phyloP scores from a whole-genome alignment of 2,329 filamentous ascomycete genomes.

The Sporothrix luriei region DNA sequence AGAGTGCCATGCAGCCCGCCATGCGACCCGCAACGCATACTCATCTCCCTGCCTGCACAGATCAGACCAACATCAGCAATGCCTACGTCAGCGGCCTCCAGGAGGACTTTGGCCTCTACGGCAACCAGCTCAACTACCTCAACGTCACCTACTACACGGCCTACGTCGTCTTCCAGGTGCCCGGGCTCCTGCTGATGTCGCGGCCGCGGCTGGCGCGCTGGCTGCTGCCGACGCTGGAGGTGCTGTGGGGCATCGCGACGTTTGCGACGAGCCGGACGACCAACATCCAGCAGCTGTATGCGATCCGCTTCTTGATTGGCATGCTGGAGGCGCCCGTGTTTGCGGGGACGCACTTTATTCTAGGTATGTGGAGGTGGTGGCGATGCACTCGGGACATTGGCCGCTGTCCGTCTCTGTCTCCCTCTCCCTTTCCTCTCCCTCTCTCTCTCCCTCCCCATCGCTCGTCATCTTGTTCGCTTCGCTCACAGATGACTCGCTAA shows the following conservation, averaged over 20 bases:
- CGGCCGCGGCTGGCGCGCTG: slow-evolving; percentile 42
- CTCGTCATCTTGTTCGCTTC: slow-evolving; percentile 12
- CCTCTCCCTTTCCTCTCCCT: too few relatives aligned
- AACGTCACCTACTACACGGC: slow-evolving; percentile 48
- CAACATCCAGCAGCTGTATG: slow-evolving; percentile 42
- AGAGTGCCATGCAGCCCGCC: too few relatives aligned
- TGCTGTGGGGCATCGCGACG: slow-evolving; percentile 43
- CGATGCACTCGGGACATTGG: too few relatives aligned
- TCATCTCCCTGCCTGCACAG: slow-evolving; percentile 29
- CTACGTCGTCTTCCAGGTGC: slow-evolving; percentile 45
- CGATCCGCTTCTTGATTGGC: slow-evolving; percentile 41
- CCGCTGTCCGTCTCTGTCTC: too few relatives aligned
- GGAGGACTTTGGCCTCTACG: slow-evolving; percentile 45
- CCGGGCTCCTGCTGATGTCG: slow-evolving; percentile 42
- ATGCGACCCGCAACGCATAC: too few relatives aligned
- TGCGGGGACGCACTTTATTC: slow-evolving; percentile 42
- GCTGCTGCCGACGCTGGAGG: slow-evolving; percentile 41
- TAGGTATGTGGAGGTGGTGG: too few relatives aligned
- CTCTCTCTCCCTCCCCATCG: too few relatives aligned
- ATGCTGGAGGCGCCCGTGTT: slow-evolving; percentile 44
- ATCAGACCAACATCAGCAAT: slow-evolving; percentile 44
- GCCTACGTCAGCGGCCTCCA: slow-evolving; percentile 47
- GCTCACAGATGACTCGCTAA: not conserved
- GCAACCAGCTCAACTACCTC: slow-evolving; percentile 48
- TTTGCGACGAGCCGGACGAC: slow-evolving; percentile 41